Percentiles rank a stretch among this genome's conserved stretches.
These are phyloP conservation scores for Phytophthora hybrid DNA, from an alignment of 352 stramenopile genomes.

Conservation along the genomic window DNA sequence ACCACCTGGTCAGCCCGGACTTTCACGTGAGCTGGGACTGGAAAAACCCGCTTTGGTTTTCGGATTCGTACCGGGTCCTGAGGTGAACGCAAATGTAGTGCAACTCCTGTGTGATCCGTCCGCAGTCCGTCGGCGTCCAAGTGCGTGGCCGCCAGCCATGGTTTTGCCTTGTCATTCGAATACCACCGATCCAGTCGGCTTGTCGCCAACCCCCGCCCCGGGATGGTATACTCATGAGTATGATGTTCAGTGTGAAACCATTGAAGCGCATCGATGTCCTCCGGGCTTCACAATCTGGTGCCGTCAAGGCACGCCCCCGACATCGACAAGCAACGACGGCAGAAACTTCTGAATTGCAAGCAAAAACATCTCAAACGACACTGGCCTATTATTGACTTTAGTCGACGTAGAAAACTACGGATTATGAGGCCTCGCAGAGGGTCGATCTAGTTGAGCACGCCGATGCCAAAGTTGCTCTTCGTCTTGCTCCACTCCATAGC, in stretches of 20 bases:
- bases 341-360: too few species aligned
- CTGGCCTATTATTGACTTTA: too few species aligned
- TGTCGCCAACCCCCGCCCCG: too few species aligned
- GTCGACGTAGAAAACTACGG: neutral
- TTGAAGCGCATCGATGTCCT: neutral
- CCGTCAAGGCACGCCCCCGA: too few species aligned
- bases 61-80: neutral
- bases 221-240: neutral
- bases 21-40: neutral
- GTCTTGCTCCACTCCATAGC: slow-evolving; percentile 30
- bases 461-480: slow-evolving; percentile 35
- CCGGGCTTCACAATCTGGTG: too few species aligned
- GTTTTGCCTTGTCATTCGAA: neutral
- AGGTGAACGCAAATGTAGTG: neutral
- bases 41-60: neutral
- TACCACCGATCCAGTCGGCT: neutral
- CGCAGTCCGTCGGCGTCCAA: neutral
- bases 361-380: too few species aligned
- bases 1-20: neutral
- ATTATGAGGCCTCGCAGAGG: slow-evolving; percentile 1
- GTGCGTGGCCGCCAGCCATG: neutral
- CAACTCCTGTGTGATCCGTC: neutral
- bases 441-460: slow-evolving; percentile 20
- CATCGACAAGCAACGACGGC: too few species aligned
- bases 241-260: neutral